Evolutionary conservation across 495 filamentous ascomycete species (phyloP).

Genomic region (Viridothelium virens): DNA sequence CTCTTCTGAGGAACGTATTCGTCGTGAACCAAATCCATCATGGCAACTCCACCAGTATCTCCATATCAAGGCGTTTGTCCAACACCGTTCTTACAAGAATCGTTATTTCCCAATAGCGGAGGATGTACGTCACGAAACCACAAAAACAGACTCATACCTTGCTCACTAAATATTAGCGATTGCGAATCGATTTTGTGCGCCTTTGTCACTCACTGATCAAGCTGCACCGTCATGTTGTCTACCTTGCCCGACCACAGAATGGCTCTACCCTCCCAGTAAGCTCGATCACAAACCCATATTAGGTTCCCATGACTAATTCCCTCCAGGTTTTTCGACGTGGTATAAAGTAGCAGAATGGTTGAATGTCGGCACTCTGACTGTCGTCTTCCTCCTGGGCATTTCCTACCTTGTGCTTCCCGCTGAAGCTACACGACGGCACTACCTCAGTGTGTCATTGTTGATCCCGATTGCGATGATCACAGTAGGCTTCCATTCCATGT

Average conservation of each 20-base stretch:
- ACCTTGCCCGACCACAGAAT: constrained; percentile 80
- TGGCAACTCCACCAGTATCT: constrained; percentile 20
- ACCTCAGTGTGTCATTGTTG: constrained; percentile 79
- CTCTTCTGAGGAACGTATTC: background rate
- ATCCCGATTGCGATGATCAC: constrained; percentile 67
- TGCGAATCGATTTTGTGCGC: constrained; percentile 55
- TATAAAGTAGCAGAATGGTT: constrained; percentile 66
- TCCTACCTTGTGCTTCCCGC: constrained; percentile 78
- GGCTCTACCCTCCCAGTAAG: constrained; percentile 71
- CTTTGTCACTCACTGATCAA: constrained; percentile 38
- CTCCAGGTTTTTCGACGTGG: constrained; percentile 54
- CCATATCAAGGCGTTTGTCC: constrained; percentile 48
- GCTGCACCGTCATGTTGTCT: constrained; percentile 62
- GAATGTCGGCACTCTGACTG: constrained; percentile 63
- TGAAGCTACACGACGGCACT: constrained; percentile 88
- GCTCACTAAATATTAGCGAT: constrained; percentile 48
- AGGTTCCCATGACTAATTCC: constrained; percentile 20
- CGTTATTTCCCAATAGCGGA: constrained; percentile 48
- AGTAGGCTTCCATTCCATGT: constrained; percentile 44
- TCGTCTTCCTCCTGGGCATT: constrained; percentile 62
- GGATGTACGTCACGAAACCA: constrained; percentile 51
- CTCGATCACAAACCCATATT: constrained; percentile 13
- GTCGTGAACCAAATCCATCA: constrained; percentile 7
- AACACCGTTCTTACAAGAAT: constrained; percentile 55
- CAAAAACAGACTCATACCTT: constrained; percentile 21